Evolutionary conservation across 108 stramenopile species (phyloP).

Genomic region (Nitzschia palea): DNA sequence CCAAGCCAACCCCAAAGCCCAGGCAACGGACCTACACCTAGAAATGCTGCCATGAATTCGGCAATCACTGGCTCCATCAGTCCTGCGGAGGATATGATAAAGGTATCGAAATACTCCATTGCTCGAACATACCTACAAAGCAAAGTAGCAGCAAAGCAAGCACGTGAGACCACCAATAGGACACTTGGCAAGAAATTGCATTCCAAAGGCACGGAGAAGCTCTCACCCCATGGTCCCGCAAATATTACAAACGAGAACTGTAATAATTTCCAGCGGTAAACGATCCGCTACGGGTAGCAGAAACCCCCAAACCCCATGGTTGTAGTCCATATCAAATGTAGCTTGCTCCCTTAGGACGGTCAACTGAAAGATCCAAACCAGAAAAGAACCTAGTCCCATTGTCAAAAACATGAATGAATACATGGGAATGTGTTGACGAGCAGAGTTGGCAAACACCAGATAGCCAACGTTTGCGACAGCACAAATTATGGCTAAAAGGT

Average conservation of each 20-base stretch:
- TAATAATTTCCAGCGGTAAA: conserved; percentile 42
- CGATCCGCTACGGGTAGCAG: conserved; percentile 18
- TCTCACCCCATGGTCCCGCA: conserved; percentile 60
- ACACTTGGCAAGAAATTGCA: not conserved
- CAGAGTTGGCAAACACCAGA: conserved; percentile 49
- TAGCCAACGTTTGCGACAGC: conserved; percentile 34
- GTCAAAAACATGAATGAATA: conserved; percentile 58
- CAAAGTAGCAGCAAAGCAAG: not conserved
- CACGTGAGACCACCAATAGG: not conserved
- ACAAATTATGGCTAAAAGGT: conserved; percentile 47
- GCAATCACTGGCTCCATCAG: conserved; percentile 48
- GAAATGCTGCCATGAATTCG: conserved; percentile 20
- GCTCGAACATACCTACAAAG: conserved; percentile 41
- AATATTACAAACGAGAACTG: conserved; percentile 57
- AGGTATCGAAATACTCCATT: conserved; percentile 67
- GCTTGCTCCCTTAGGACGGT: conserved; percentile 11
- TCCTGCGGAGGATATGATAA: conserved; percentile 47
- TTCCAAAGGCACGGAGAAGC: not conserved
- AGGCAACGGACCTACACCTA: conserved; percentile 40
- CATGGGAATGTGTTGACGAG: conserved; percentile 33
- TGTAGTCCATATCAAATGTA: conserved; percentile 35
- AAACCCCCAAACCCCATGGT: conserved; percentile 61
- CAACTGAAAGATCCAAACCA: conserved; percentile 35
- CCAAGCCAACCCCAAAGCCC: conserved; percentile 44
- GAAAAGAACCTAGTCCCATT: conserved; percentile 39